Base-by-base conservation (phyloP, 345 rosid species). In the rapeseed (Brassica napus) region DNA sequence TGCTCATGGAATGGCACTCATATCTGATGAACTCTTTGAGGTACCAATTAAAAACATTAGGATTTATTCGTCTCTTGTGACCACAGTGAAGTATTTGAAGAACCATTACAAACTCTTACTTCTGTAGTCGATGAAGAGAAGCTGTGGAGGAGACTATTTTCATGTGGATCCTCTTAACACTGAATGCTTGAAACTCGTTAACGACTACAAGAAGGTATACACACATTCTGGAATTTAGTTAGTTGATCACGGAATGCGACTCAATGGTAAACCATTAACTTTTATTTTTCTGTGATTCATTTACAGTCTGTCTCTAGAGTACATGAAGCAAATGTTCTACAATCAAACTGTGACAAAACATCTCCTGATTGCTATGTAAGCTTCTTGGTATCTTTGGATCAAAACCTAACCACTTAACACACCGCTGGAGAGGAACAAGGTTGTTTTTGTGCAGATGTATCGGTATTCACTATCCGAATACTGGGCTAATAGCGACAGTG, bases 21-120 rank as follows among this genome's bases (percentile, higher is more conserved):
- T 72, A 1, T 80, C 93, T 30, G 88, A 91, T 62, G 90, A 91
- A 77, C 94, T 91, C 70, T 84, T 81, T 39, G 84, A 87, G 87
- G 94, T 86, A 64, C 7, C 16, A 44, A 1, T 18, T 47, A 44
- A 49, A 63, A 1, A 9, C 18, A 34, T 24, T 4, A 58, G 62
- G 32, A 59, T 23, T 9, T 3, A 0, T 24, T 59, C 7, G 3
- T 59, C 65, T 26, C 65, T 60, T 26, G 8, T 60, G 4, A 60
- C 32, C 63, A 47, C 30, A 34, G 18, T 61, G 31, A 64, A 28
- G 44, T 0, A 1, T 4, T 59, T 24, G n/a, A 60, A 4, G 34
- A 24, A 61, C 49, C 65, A 21, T 55, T 39, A 23, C 47, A 63
- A 26, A 49, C 18, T 52, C 8, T 21, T 75, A 7, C 71, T 9